Base-by-base conservation (phyloP, 371 early-diverging fungal species). In the Lichtheimia corymbifera region DNA sequence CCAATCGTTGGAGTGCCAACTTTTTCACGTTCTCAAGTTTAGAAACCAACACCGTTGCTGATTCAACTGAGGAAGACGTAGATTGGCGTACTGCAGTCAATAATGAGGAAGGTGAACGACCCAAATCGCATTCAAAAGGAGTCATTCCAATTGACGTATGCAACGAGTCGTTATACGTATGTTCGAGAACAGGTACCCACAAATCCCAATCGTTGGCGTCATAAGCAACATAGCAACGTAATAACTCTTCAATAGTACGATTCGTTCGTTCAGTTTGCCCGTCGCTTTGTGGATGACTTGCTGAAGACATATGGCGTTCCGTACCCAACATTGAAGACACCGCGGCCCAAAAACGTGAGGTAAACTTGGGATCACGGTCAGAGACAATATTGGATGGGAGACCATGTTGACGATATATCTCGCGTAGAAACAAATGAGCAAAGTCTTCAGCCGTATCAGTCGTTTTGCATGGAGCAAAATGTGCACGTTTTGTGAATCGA, bases 341-440 rank as follows among this genome's bases (percentile, higher is more conserved):
- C 4, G 52, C 9, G 4, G 11, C 14, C 52, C 52, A 51, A n/a
- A 51, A 51, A 7, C 24, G n/a, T 12, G 79, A 74, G 2, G 65
- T 76, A 55, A 88, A 88, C 1, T 49, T 27, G 0, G 71, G 43
- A 0, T 77, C 82, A 12, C 83, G 68, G 64, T 82, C 79, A 0
- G 82, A 75, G 13, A 80, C 64, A 40, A 84, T 72, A 5, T 71
- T 61, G 15, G 59, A 25, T 0, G 84, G 82, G 12, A 81, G 45
- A 0, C 84, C 81, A 54, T 71, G 77, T 15, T 62, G 59, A 3
- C 72, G 57, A 45, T 77, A 70, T 12, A 84, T 59, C 7, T 68
- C 22, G 0, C 59, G 22, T 0, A 77, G n/a, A 54, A 79, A 78
- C 2, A 75, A 52, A 3, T 61, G 27, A 17, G 74, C 80, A 0